These are phyloP conservation scores for Lathyrus tuberosus DNA, from an alignment of 306 rosid species.

Conservation along the genomic window DNA sequence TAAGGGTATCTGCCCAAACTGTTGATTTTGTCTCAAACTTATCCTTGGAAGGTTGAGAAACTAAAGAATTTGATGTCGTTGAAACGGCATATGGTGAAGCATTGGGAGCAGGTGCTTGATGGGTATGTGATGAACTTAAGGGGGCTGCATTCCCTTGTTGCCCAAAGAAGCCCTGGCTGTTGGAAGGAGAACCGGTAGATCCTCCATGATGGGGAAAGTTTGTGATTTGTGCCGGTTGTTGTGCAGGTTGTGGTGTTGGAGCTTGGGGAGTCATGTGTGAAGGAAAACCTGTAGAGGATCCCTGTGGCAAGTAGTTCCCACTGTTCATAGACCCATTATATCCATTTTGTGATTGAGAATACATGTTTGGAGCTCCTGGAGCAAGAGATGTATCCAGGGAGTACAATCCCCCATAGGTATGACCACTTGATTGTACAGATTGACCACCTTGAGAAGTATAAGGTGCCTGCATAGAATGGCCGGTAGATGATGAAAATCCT, in stretches of 20 bases:
- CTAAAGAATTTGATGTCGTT: conserved; percentile 51
- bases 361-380: conserved; percentile 39
- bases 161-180: conserved; percentile 53
- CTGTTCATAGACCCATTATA: conserved; percentile 56
- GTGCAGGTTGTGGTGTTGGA: conserved; percentile 57
- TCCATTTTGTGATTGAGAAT: conserved; percentile 64
- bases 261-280: conserved; percentile 57
- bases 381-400: conserved; percentile 50
- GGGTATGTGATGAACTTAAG: conserved; percentile 35
- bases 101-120: conserved; percentile 44
- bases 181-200: conserved; percentile 46
- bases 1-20: conserved; percentile 95
- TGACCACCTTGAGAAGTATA: conserved; percentile 59
- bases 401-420: conserved; percentile 56
- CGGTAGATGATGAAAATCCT: conserved; percentile 38
- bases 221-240: conserved; percentile 52
- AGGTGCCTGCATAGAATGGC: conserved; percentile 45
- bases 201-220: conserved; percentile 63
- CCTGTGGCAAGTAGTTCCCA: conserved; percentile 59
- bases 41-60: conserved; percentile 71
- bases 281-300: conserved; percentile 50
- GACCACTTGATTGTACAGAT: conserved; percentile 55
- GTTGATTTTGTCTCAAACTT: conserved; percentile 94
- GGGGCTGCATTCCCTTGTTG: conserved; percentile 52
- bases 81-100: conserved; percentile 56